Evolutionary conservation across 345 rosid genomes (phyloP).

Genomic region (Salix brachista): DNA sequence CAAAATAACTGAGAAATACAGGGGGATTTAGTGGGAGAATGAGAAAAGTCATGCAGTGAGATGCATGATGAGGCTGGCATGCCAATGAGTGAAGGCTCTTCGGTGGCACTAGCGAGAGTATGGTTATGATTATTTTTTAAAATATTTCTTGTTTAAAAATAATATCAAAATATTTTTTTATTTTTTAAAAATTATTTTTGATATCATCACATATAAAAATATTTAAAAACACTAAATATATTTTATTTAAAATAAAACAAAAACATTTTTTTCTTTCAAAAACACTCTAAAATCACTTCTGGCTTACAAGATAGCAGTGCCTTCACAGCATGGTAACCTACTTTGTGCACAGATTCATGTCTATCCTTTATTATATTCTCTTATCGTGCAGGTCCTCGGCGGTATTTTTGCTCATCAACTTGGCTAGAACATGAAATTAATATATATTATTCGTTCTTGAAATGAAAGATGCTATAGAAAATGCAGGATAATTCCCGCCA

Average conservation of each 20-base stretch:
- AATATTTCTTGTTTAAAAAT: too few species aligned
- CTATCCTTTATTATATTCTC: not conserved
- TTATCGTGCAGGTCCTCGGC: not conserved
- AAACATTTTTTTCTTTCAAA: too few species aligned
- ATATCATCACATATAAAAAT: too few species aligned
- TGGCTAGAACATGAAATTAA: not conserved
- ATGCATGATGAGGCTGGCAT: slow-evolving; percentile 2
- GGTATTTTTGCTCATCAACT: not conserved
- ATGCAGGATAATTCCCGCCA: too few species aligned
- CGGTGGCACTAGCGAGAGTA: not conserved
- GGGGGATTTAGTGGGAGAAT: not conserved
- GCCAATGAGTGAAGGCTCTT: not conserved
- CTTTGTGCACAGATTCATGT: not conserved
- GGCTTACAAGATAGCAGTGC: not conserved
- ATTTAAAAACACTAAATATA: too few species aligned
- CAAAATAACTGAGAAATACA: not conserved
- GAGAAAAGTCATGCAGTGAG: not conserved
- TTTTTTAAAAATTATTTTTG: too few species aligned
- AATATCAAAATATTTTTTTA: too few species aligned
- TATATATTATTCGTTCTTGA: too few species aligned
- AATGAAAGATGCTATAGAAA: too few species aligned
- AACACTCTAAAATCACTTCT: not conserved
- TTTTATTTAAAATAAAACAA: too few species aligned
- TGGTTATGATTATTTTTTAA: too few species aligned
- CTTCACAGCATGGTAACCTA: not conserved